Evolutionary conservation across 1,284 basidiomycete species (phyloP), one percentile per base, ranked within the genome.

Genomic region (Sphaerobolus stellatus): DNA sequence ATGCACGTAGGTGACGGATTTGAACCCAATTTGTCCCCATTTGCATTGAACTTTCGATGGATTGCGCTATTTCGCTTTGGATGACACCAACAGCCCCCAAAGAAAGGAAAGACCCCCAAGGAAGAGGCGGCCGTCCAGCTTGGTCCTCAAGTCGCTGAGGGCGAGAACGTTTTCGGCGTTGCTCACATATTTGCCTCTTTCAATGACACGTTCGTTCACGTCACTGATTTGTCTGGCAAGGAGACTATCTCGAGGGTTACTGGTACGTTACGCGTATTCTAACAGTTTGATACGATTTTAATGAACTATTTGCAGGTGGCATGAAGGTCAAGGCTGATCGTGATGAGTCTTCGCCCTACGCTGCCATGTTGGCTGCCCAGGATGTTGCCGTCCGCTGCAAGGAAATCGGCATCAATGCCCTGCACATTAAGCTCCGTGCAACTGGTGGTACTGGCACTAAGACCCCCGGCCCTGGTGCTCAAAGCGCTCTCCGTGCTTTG

Each of bases 241-340:
- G 96, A 99, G 83, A 99, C 96, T 71, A 93, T 99, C 78, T 90
- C 91, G 67, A 94, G 96, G 74, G 94, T 98, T 63, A 99, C 96
- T 64, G 95, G 94, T 90, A 60, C 65, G 81, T 78, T 24, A 36
- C 34, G 31, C 47, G 20, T 11, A 41, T 40, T 34, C 4, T 20
- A 27, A 18, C 44, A 46, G 14, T 20, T 27, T 3, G 6, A 31
- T 24, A 33, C n/a, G 22, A 20, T 22, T 24, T 53, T 20, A 30
- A 13, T 41, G 38, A 58, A 58, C 54, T 49, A 34, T 36, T 14
- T 34, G 24, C 36, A 91, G 91, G 92, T 70, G 96, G 96, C 62
- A 99, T 99, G 97, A 99, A 99, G 82, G 96, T 99, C 81, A 99
- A 99, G 83, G 97, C 96, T 38, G 96, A 99, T 78, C 92, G 97